Conservation (phyloP, 495 filamentous ascomycete genomes). For the Hypoxylon lienhwacheense region DNA sequence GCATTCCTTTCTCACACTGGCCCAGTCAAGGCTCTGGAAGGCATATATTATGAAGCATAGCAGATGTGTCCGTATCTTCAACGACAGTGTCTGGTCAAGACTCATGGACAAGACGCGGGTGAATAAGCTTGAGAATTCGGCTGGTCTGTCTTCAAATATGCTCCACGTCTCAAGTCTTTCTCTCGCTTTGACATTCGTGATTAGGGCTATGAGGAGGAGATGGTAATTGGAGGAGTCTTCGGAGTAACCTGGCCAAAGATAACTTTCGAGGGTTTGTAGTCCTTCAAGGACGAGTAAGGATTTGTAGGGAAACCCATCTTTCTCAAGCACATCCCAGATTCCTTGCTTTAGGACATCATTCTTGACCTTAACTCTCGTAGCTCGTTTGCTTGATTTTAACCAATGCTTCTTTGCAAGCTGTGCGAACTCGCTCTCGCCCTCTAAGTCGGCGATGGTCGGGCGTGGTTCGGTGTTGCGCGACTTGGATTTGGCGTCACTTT, state of each 20-base stretch:
- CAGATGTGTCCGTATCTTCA: conserved; percentile 72
- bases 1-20: conserved; percentile 89
- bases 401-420: conserved; percentile 82
- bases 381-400: conserved; percentile 65
- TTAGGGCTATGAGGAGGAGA: conserved; percentile 78
- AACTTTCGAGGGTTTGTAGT: conserved; percentile 88
- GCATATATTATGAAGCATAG: conserved; percentile 85
- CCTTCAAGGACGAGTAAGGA: conserved; percentile 84
- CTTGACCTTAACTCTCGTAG: conserved; percentile 68
- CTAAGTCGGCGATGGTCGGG: conserved; percentile 53
- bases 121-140: conserved; percentile 88
- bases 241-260: conserved; percentile 87
- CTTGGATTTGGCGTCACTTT: conserved; percentile 46
- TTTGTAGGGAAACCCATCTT: conserved; percentile 72
- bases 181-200: conserved; percentile 84
- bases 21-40: conserved; percentile 92
- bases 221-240: conserved; percentile 91
- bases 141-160: conserved; percentile 75
- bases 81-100: conserved; percentile 73
- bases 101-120: conserved; percentile 87
- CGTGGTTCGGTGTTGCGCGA: conserved; percentile 39
- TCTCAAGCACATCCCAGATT: conserved; percentile 88
- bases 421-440: conserved; percentile 79
- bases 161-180: conserved; percentile 88
- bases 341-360: conserved; percentile 82